Conservation (phyloP, 192 early-diverging fungal genomes). For the Polychytrium aggregatum region DNA sequence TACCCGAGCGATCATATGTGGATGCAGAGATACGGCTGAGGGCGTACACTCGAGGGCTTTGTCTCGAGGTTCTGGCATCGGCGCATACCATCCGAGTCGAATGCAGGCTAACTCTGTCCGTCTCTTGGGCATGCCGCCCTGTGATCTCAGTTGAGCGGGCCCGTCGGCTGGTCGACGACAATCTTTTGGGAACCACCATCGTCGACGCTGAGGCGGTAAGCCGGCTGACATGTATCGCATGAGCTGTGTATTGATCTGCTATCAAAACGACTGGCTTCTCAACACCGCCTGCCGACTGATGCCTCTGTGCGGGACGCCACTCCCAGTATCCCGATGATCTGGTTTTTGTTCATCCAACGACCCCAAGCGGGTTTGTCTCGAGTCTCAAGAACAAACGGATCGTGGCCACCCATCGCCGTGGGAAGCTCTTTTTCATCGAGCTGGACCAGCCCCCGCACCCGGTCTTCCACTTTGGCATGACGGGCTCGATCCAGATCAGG, state of each 20-base stretch:
- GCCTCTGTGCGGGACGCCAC: neutral
- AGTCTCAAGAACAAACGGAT: constrained; percentile 35
- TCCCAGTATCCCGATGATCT: neutral
- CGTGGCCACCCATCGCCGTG: constrained; percentile 52
- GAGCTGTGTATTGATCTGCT: neutral
- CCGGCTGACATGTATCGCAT: neutral
- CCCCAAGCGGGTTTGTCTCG: constrained; percentile 17
- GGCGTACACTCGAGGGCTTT: too few relatives aligned
- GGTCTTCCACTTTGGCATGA: constrained; percentile 70
- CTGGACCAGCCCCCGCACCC: constrained; percentile 29
- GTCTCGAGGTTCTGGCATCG: too few relatives aligned
- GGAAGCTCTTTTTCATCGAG: constrained; percentile 59
- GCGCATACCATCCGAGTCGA: too few relatives aligned
- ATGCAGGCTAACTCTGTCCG: too few relatives aligned
- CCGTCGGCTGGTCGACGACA: constrained; percentile 38
- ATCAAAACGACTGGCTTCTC: neutral
- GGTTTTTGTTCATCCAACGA: neutral
- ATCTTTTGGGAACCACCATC: constrained; percentile 30
- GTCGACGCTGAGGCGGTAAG: constrained; percentile 7
- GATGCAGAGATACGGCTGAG: too few relatives aligned
- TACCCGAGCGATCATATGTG: too few relatives aligned
- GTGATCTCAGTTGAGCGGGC: constrained; percentile 69
- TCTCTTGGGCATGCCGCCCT: too few relatives aligned
- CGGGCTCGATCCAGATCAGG: constrained; percentile 22
- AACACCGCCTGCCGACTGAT: neutral